Evolutionary conservation across 1,139 yeast species (phyloP).

Genomic region (Pichia sp.): DNA sequence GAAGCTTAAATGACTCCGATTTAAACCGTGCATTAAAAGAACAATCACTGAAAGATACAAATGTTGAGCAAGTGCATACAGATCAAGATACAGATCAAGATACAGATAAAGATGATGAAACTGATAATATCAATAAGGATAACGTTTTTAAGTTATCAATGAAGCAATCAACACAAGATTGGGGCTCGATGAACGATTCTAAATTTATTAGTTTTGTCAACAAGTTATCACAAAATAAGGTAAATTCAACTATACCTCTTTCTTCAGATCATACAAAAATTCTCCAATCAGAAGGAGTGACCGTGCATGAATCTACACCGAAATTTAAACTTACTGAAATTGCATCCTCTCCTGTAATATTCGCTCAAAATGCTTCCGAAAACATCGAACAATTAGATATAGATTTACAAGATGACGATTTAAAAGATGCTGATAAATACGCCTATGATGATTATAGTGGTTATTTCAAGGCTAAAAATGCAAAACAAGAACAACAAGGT

Average conservation of each 20-base stretch:
- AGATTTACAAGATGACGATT: conserved; percentile 8
- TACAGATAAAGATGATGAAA: conserved; percentile 5
- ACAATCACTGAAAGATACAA: background rate
- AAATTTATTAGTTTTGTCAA: conserved; percentile 38
- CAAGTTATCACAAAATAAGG: conserved; percentile 20
- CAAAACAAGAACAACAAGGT: conserved; percentile 67
- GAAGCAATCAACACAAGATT: conserved; percentile 18
- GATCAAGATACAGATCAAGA: conserved; percentile 7
- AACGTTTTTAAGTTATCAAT: too few relatives aligned
- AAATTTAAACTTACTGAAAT: conserved; percentile 1
- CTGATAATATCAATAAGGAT: too few relatives aligned
- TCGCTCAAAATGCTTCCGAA: conserved; percentile 7
- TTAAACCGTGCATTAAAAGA: conserved; percentile 1
- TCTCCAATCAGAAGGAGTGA: too few relatives aligned
- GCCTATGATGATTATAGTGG: conserved; percentile 65
- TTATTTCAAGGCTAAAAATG: conserved; percentile 62
- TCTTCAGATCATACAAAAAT: conserved; percentile 20
- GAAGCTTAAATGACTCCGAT: conserved; percentile 4
- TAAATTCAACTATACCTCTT: background rate
- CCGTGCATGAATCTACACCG: background rate
- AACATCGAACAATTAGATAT: background rate
- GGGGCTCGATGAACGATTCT: conserved; percentile 38
- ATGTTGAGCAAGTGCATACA: background rate
- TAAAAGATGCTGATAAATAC: conserved; percentile 34
- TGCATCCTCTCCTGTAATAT: conserved; percentile 11